Percentiles rank a stretch among this genome's conserved stretches.
Conservation (phyloP, 441 rosid species). For the Theobroma grandiflorum region DNA sequence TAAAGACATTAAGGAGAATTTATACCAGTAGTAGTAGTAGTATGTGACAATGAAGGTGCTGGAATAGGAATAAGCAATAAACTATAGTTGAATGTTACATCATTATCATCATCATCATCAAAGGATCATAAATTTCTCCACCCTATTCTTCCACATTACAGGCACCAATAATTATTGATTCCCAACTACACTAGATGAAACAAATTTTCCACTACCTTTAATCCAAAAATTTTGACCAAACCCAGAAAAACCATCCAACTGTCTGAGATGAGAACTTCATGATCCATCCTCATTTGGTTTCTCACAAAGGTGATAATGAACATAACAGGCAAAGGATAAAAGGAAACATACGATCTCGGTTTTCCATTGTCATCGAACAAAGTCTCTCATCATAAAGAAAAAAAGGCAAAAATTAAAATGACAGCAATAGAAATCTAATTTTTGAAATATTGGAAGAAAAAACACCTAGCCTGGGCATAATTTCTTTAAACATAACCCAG, state of each 20-base stretch:
- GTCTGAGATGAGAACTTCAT: neutral
- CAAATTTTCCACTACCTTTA: conserved; percentile 31
- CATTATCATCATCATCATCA: conserved; percentile 13
- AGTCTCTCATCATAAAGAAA: conserved; percentile 38
- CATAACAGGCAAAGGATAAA: conserved; percentile 24
- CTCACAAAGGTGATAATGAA: conserved; percentile 32
- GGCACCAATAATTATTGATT: conserved; percentile 33
- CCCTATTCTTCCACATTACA: conserved; percentile 23
- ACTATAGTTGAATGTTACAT: conserved; percentile 42
- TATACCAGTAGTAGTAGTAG: neutral
- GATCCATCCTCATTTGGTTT: conserved; percentile 28
- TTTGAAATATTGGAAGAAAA: conserved; percentile 47
- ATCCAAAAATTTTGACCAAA: conserved; percentile 28
- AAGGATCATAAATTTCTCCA: conserved; percentile 30
- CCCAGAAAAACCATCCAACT: neutral
- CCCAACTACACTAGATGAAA: conserved; percentile 35
- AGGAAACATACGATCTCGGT: conserved; percentile 30
- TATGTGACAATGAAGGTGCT: conserved; percentile 28
- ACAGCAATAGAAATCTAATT: conserved; percentile 47
- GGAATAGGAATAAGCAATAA: conserved; percentile 28
- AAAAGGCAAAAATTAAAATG: conserved; percentile 28
- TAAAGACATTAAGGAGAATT: neutral
- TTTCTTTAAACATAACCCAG: conserved; percentile 46
- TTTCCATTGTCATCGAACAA: conserved; percentile 44
- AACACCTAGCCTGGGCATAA: conserved; percentile 42